Evolutionary conservation across 2,329 filamentous ascomycete species (phyloP), one percentile per base, ranked within the genome.

Genomic region (Alternaria arborescens): DNA sequence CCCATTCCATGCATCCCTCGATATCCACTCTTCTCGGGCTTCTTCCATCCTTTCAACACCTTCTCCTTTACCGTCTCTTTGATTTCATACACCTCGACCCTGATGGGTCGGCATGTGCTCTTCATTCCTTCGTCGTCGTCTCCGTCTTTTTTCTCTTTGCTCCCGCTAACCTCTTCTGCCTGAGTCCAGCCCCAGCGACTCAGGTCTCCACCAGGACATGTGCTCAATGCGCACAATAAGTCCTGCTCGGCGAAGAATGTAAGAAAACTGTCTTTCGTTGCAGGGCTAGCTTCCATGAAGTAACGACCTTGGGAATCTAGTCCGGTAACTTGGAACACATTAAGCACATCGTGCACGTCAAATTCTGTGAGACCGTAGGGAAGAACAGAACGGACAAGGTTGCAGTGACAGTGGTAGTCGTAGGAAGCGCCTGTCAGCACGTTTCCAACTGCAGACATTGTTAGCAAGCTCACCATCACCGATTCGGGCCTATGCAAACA

Each of bases 321-420:
- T 0, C 92, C 91, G 0, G 92, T 95, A 7, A 94, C 91, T 76
- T 96, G 92, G 74, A 96, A 95, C 3, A 96, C 83, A 71, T 96
- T 96, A 55, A 96, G 83, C 0, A 96, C 92, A 75, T 96, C 92
- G 71, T 96, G 92, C 1, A 95, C 87, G 72, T 95, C 91, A 30
- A 82, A 82, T 78, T 95, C 92, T 5, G 82, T 84, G 42, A 95
- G 76, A 0, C 91, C 91, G 62, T 83, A 88, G 0, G 89, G 88
- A 1, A 89, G 63, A 3, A 95, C 86, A 0, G 92, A 90, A 4
- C 92, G 86, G 1, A 87, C 88, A 11, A 96, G 84, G 75, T 96
- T 96, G 2, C 89, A 92, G 72, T 94, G 92, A 77, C 92, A 96
- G 75, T 95, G 91, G 77, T 87, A 94, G 76, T 95, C 89, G 74